A percentile compares a stretch with the other conserved stretches of the same genome.
Evolutionary conservation across 371 early-diverging fungal genomes (phyloP).

Genomic region (Globomyces sp.): DNA sequence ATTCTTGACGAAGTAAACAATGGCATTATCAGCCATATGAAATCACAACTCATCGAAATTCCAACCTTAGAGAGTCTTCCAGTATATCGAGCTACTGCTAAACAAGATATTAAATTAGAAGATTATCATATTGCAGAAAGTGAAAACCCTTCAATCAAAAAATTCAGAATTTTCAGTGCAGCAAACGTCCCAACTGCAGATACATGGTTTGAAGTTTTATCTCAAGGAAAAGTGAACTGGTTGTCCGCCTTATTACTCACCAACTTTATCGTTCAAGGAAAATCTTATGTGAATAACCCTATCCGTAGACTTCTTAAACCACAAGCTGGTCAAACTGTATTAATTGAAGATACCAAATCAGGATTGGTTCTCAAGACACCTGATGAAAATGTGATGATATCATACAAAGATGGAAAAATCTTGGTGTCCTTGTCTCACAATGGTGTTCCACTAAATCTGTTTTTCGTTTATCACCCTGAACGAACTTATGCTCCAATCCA

Average conservation of each 20-base stretch:
- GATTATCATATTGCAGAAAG: too few species aligned
- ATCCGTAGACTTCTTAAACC: conserved; percentile 78
- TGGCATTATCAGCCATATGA: conserved; percentile 75
- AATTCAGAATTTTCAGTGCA: not conserved
- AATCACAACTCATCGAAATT: conserved; percentile 79
- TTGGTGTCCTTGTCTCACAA: conserved; percentile 64
- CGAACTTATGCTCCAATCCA: conserved; percentile 84
- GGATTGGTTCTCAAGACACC: conserved; percentile 34
- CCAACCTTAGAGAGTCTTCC: conserved; percentile 85
- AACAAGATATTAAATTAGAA: not conserved
- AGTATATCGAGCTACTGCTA: conserved; percentile 28
- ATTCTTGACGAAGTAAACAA: conserved; percentile 86
- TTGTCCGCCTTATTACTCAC: conserved; percentile 82
- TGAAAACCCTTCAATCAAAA: too few species aligned
- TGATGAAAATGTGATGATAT: conserved; percentile 54
- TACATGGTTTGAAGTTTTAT: not conserved
- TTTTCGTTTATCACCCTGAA: conserved; percentile 78
- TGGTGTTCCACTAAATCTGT: conserved; percentile 70
- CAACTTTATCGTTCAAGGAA: conserved; percentile 78
- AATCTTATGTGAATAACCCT: conserved; percentile 69
- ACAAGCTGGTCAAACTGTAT: conserved; percentile 66
- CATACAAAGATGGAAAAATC: conserved; percentile 60
- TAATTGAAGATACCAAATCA: conserved; percentile 22
- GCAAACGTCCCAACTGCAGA: not conserved
- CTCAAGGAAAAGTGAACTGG: conserved; percentile 56